Conservation (phyloP, 2,329 filamentous ascomycete genomes). For the Trichoderma koningiopsis region DNA sequence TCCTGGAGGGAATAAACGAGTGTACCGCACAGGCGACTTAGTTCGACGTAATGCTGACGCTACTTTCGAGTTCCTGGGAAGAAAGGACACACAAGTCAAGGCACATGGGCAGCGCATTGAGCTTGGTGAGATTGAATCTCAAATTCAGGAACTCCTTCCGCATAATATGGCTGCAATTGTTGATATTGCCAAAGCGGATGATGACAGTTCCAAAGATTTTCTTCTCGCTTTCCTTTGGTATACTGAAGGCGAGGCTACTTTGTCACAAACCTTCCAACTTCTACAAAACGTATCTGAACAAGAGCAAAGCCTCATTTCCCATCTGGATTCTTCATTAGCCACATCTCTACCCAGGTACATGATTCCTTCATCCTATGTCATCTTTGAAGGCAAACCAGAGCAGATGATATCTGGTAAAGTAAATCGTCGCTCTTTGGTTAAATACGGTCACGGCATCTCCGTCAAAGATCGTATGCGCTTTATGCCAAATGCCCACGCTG, state of each 20-base stretch:
- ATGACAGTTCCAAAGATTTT: neutral
- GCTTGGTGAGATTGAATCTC: slow-evolving; percentile 25
- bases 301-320: slow-evolving; percentile 5
- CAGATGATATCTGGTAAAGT: slow-evolving; percentile 28
- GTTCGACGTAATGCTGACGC: slow-evolving; percentile 4
- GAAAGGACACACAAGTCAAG: slow-evolving; percentile 24
- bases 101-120: slow-evolving; percentile 17
- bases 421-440: slow-evolving; percentile 11
- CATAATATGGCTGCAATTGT: slow-evolving; percentile 5
- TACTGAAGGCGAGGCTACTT: neutral
- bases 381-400: slow-evolving; percentile 27
- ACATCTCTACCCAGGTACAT: slow-evolving; percentile 29
- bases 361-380: slow-evolving; percentile 29
- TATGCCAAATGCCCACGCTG: neutral
- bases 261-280: slow-evolving; percentile 4
- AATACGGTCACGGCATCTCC: neutral
- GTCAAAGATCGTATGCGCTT: neutral
- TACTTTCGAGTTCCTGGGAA: slow-evolving; percentile 19
- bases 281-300: slow-evolving; percentile 12
- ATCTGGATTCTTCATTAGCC: slow-evolving; percentile 21
- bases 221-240: slow-evolving; percentile 5
- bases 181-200: slow-evolving; percentile 18
- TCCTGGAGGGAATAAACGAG: neutral
- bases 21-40: slow-evolving; percentile 18
- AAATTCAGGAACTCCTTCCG: neutral